Evolutionary conservation across 352 stramenopile genomes (phyloP), one percentile per base, ranked within the genome.

Genomic region (Pythium aquatile): DNA sequence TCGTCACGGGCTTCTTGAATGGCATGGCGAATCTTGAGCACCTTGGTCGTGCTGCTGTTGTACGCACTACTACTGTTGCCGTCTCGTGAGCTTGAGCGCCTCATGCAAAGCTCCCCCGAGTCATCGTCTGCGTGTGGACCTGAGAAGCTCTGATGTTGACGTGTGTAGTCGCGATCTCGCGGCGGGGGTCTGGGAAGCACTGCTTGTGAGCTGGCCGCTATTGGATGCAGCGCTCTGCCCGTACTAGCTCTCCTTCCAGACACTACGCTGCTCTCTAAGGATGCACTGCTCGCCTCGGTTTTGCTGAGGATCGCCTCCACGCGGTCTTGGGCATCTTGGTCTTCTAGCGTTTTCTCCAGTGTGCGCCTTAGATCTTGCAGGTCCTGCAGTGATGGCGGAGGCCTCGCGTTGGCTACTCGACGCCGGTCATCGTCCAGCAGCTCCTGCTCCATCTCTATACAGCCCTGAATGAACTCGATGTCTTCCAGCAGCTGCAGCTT

Each of bases 391-490:
- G 85, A 78, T 16, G 85, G 85, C 20, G 77, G 74, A 11, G 77
- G 63, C 9, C 40, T 42, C 8, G 78, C 77, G 1, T 61, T 65
- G 1, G 28, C 11, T 32, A 88, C 73, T 35, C 81, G 77, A 26
- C 78, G 68, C 49, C 77, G 73, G 51, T 94, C 85, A 26, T 91
- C 83, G 37, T 92, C 83, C 26, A 94, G 83, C 16, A 94, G 68
- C 61, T 92, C 85, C 51, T 94, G 81, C 55, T 94, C 85, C 85
- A 94, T 94, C 68, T 94, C 85, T 20, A 94, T 73, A 53, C 85
- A 94, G 28, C 81, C 85, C 76, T 94, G 85, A 11, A 92, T 87
- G 61, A 94, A 94, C 28, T 94, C 85, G 17, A 94, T 90, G 57
- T 94, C 85, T 66, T 92, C 85, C 7, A 94, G 73, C 2, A 94